Conservation (phyloP, 2,329 filamentous ascomycete genomes). For the Calcarisporium arbuscula region DNA sequence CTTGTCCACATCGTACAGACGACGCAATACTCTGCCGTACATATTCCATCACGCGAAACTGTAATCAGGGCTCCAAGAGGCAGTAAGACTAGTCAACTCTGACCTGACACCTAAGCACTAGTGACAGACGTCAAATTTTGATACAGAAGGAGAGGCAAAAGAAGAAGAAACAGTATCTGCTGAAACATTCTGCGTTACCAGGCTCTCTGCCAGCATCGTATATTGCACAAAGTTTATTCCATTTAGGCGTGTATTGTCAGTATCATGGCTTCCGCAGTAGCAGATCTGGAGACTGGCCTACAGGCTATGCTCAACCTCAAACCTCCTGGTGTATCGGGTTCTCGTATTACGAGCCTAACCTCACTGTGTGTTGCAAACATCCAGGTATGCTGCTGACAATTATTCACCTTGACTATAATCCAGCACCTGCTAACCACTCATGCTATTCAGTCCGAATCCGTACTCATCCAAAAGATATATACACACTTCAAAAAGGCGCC, state of each 20-base stretch:
- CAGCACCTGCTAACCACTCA: constrained; percentile 13
- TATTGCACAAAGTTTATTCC: too few species aligned
- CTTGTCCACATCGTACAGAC: constrained; percentile 12
- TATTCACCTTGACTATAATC: background rate
- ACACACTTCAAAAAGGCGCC: constrained; percentile 96
- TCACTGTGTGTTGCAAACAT: constrained; percentile 82
- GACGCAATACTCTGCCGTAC: constrained; percentile 8
- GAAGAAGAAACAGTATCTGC: too few species aligned
- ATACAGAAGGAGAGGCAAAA: too few species aligned
- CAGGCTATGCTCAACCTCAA: constrained; percentile 89
- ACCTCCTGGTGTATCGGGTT: constrained; percentile 88
- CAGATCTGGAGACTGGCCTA: constrained; percentile 83
- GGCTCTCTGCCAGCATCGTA: too few species aligned
- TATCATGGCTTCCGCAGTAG: constrained; percentile 73
- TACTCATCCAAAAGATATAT: constrained; percentile 92
- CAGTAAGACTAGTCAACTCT: too few species aligned
- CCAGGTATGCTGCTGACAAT: constrained; percentile 64
- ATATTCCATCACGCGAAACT: too few species aligned
- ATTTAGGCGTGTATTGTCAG: too few species aligned
- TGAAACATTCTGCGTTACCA: too few species aligned
- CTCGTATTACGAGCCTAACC: constrained; percentile 84
- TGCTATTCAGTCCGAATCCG: constrained; percentile 70
- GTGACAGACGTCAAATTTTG: too few species aligned
- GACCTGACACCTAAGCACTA: too few species aligned
- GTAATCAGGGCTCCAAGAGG: too few species aligned